Conservation (phyloP, 202 grass and related monocot species). For the Brachypodium distachyon region DNA sequence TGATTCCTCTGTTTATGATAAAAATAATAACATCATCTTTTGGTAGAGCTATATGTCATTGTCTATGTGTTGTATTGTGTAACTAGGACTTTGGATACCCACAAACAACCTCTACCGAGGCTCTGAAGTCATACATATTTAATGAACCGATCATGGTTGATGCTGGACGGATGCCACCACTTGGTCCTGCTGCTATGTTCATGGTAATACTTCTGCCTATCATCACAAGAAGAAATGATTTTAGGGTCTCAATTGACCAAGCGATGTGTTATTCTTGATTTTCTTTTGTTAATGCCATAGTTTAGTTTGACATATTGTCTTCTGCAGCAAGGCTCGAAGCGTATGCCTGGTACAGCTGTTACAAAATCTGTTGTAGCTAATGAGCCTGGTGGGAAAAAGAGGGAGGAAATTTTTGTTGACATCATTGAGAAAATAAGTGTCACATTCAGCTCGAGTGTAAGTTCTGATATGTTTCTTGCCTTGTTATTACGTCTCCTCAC, state of each 20-base stretch:
- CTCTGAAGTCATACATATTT: slow-evolving; percentile 93
- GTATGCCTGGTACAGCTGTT: slow-evolving; percentile 98
- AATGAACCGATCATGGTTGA: slow-evolving; percentile 99
- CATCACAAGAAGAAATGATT: not conserved
- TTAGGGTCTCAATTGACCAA: slow-evolving; percentile 7
- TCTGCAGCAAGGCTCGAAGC: slow-evolving; percentile 89
- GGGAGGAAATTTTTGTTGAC: slow-evolving; percentile 99
- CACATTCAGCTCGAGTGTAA: slow-evolving; percentile 98
- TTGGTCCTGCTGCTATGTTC: slow-evolving; percentile 98
- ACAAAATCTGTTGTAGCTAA: slow-evolving; percentile 98
- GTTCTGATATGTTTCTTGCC: not conserved
- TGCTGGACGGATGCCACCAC: slow-evolving; percentile 77
- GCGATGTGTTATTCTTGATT: not conserved
- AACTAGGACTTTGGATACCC: slow-evolving; percentile 93
- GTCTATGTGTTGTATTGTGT: slow-evolving; percentile 17
- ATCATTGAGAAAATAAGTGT: slow-evolving; percentile 99
- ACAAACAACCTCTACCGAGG: slow-evolving; percentile 97
- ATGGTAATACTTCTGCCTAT: slow-evolving; percentile 50
- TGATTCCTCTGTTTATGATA: slow-evolving; percentile 1
- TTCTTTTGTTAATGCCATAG: not conserved
- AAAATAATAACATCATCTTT: not conserved
- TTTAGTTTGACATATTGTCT: slow-evolving; percentile 27
- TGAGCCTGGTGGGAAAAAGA: slow-evolving; percentile 87
- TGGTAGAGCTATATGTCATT: not conserved
- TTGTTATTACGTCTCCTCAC: not conserved